These are phyloP conservation scores for Kwoniella sp. DNA, from an alignment of 768 basidiomycete species.

Conservation along the genomic window DNA sequence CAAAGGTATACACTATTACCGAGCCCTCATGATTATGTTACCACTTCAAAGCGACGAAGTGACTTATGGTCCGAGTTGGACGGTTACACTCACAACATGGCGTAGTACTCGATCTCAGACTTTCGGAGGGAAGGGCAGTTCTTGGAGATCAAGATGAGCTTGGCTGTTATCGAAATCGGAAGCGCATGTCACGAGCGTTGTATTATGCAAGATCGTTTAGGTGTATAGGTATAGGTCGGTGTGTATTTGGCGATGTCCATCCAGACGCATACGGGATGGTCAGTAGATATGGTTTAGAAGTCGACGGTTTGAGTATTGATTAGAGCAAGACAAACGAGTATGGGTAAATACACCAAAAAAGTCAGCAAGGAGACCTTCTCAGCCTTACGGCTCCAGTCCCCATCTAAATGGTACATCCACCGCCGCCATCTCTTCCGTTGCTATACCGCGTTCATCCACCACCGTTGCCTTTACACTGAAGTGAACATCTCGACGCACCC, in stretches of 20 bases:
- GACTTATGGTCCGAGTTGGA: too few species aligned
- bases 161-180: constrained; percentile 63
- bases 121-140: constrained; percentile 99
- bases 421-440: not conserved
- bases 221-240: not conserved
- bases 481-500: constrained; percentile 65
- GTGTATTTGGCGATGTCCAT: constrained; percentile 18
- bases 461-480: not conserved
- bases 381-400: constrained; percentile 63
- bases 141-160: constrained; percentile 96
- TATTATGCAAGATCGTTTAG: not conserved
- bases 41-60: too few species aligned
- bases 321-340: not conserved
- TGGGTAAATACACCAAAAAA: constrained; percentile 31
- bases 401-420: not conserved
- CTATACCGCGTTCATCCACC: not conserved
- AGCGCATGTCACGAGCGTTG: not conserved
- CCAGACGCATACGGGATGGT: constrained; percentile 24
- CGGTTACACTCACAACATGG: constrained; percentile 70
- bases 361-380: constrained; percentile 96
- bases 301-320: constrained; percentile 1
- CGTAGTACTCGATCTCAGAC: constrained; percentile 99
- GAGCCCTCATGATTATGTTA: too few species aligned
- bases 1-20: too few species aligned
- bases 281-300: constrained; percentile 9